Evolutionary conservation across 352 stramenopile genomes (phyloP), one percentile per base, ranked within the genome.

Genomic region (Globisporangium heterothallicum): DNA sequence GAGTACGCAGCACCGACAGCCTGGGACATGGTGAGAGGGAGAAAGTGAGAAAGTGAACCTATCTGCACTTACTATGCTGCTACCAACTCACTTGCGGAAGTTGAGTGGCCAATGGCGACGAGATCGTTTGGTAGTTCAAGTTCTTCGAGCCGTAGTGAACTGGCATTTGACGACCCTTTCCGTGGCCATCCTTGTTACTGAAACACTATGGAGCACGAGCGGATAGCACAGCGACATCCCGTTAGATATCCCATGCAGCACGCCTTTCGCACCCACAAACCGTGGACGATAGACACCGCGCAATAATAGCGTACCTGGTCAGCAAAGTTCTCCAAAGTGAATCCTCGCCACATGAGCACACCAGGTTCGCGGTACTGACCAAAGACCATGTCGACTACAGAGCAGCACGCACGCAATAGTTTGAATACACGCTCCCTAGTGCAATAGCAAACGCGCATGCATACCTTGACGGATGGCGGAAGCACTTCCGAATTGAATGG

Each of bases 61-160:
- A 16, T 34, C 13, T 41, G 24, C 16, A 16, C 14, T n/a, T 32
- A 4, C 1, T 38, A 5, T 13, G 5, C 2, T 24, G 2, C 29
- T 5, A 58, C 18, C 44, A 30, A 49, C 55, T 7, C 67, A 88
- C 82, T 34, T 94, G 97, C 19, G 96, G 96, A 25, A 99, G 87
- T 61, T 99, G 97, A 1, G 97, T 99, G 3, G 93, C 96, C 10
- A 99, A 74, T 2, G 96, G 95, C 38, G 91, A 98, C 27, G 89
- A 98, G 29, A 99, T 98, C 0, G 97, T 99, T 35, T 99, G 96
- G 58, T 97, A 98, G 66, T 99, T 98, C 18, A 98, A 72, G 26
- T 84, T 75, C 49, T 83, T 84, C 10, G 84, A 97, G 25, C 96
- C 96, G 63, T 99, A 99, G 77, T 99, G 97, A 41, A 99, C 86